phyloP scores from a whole-genome alignment of 352 stramenopile species.

The Thalassiosira ordinaria region DNA sequence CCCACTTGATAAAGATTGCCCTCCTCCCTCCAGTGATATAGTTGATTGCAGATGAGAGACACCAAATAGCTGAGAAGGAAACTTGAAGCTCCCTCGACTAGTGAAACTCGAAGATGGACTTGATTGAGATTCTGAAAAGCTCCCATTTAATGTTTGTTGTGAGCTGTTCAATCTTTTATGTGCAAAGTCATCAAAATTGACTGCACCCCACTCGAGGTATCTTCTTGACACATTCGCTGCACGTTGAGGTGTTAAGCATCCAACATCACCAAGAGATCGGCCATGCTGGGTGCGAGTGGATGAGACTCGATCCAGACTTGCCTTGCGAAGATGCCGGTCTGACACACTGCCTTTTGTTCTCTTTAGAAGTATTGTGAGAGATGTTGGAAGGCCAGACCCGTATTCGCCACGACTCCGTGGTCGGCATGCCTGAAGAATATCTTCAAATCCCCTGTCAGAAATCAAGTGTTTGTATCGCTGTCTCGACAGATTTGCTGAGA shows the following conservation, averaged over 20 bases:
- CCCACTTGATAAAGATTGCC: conserved; percentile 38
- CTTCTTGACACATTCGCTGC: conserved; percentile 23
- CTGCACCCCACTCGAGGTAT: conserved; percentile 73
- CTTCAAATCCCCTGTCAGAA: conserved; percentile 74
- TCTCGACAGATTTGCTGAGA: conserved; percentile 15
- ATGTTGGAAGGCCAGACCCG: conserved; percentile 46
- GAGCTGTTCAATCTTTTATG: conserved; percentile 32
- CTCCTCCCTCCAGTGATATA: conserved; percentile 42
- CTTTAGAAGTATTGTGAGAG: conserved; percentile 44
- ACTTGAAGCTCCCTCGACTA: conserved; percentile 47
- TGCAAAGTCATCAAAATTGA: conserved; percentile 74
- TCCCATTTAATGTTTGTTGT: conserved; percentile 13
- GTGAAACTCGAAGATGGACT: conserved; percentile 65
- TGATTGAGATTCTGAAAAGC: conserved; percentile 35
- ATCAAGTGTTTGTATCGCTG: conserved; percentile 78
- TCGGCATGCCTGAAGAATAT: conserved; percentile 84
- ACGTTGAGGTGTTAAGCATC: conserved; percentile 12
- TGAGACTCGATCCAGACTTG: conserved; percentile 11
- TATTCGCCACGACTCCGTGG: conserved; percentile 66
- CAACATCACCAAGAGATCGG: neutral
- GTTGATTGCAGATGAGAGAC: conserved; percentile 53
- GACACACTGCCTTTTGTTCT: conserved; percentile 15
- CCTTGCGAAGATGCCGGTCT: neutral
- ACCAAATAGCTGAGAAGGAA: conserved; percentile 25
- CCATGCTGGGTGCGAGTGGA: too few relatives aligned